Conservation (phyloP, 2,329 filamentous ascomycete genomes). For the Trichoderma aggressivum region DNA sequence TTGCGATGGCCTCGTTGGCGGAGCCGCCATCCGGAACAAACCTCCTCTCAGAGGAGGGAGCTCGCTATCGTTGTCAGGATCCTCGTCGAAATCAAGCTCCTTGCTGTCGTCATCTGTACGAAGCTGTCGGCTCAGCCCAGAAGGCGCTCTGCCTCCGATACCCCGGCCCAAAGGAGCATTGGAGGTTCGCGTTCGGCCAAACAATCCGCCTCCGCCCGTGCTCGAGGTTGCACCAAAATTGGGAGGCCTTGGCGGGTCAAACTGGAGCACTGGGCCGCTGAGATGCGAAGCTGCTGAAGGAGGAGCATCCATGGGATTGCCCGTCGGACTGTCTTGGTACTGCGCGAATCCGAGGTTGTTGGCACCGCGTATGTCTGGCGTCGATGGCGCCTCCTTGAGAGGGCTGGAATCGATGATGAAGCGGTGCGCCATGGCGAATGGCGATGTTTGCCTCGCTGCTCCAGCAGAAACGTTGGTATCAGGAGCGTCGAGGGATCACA, state of each 20-base stretch:
- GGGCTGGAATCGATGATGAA: slow-evolving; percentile 45
- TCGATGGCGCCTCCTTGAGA: slow-evolving; percentile 46
- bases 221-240: slow-evolving; percentile 34
- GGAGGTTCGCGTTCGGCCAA: slow-evolving; percentile 35
- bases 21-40: slow-evolving; percentile 31
- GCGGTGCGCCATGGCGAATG: slow-evolving; percentile 37
- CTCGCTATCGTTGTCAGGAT: slow-evolving; percentile 36
- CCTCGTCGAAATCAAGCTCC: slow-evolving; percentile 28
- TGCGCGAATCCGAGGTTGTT: slow-evolving; percentile 36
- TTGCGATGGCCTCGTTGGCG: slow-evolving; percentile 20
- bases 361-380: slow-evolving; percentile 43
- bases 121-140: slow-evolving; percentile 47
- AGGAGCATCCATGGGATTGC: slow-evolving; percentile 51
- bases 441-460: slow-evolving; percentile 1
- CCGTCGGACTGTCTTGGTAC: slow-evolving; percentile 47
- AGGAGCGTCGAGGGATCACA: not conserved
- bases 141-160: slow-evolving; percentile 47
- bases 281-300: slow-evolving; percentile 53
- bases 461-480: not conserved
- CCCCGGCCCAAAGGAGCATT: slow-evolving; percentile 49
- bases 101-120: slow-evolving; percentile 30
- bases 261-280: slow-evolving; percentile 51
- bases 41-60: slow-evolving; percentile 32
- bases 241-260: slow-evolving; percentile 38
- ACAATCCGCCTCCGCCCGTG: slow-evolving; percentile 36